Evolutionary conservation across 108 stramenopile genomes (phyloP), one percentile per base, ranked within the genome.

Genomic region (Bacterosira constricta): DNA sequence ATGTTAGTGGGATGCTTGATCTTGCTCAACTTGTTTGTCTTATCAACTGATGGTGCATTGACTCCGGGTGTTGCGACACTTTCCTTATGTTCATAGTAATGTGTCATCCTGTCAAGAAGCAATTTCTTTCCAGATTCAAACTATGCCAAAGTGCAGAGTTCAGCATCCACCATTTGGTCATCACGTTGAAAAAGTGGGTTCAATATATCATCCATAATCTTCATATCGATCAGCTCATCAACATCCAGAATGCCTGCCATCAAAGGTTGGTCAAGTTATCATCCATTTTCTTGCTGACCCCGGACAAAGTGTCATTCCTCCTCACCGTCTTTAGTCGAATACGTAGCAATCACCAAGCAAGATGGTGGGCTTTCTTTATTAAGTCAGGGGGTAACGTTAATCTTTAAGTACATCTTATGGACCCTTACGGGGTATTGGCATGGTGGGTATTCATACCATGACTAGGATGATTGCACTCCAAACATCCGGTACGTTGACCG

Each of bases 191-290:
- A 59, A 21, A 59, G 18, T 13, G 69, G 69, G 27, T 69, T 36
- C 6, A 58, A 15, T 6, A 69, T 58, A 0, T 56, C 69, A 18
- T 57, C 69, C 57, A 69, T 41, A 47, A 69, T 69, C 23, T 52
- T 35, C 21, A 26, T 42, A 18, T 44, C 69, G 27, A 13, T 20
- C 17, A 69, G 13, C 18, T 10, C 20, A 13, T 38, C n/a, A 27
- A 23, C 39, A 37, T 44, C 18, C 13, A 13, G n/a, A 52, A 69
- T 12, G 3, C 57, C 57, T 34, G 3, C 34, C 37, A 29, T 36
- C 57, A 69, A 21, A n/a, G n/a, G n/a, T n/a, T n/a, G n/a, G n/a
- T n/a, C n/a, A n/a, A n/a, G 3, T 58, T 20, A n/a, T 18, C 23
- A 52, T 26, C 53, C 15, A 69, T 21, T 11, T 45, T 21, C 31